A percentile compares a stretch with the other conserved stretches of the same genome.
Evolutionary conservation across 768 basidiomycete genomes (phyloP).

Genomic region (Trametes sanguinea): DNA sequence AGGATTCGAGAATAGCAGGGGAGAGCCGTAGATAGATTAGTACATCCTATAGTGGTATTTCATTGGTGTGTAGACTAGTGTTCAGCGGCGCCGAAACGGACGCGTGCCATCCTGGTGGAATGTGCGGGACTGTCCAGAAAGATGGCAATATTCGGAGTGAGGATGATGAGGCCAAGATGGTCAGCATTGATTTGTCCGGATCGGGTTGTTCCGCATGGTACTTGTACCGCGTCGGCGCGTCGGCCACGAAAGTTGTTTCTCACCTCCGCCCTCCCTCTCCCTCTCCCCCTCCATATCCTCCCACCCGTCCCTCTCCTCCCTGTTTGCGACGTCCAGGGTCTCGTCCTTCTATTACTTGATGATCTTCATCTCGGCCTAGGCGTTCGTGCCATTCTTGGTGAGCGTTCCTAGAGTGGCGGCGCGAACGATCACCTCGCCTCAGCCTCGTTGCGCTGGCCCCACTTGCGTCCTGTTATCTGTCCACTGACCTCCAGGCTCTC

Average conservation of each 20-base stretch:
- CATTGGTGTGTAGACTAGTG: conserved; percentile 10
- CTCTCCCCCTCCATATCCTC: neutral
- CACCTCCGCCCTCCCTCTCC: conserved; percentile 9
- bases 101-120: no score
- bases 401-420: conserved; percentile 17
- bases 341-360: conserved; percentile 12
- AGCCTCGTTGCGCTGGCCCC: conserved; percentile 29
- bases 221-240: conserved; percentile 14
- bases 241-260: conserved; percentile 12
- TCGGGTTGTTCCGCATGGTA: conserved; percentile 14
- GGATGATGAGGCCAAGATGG: neutral
- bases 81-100: conserved; percentile 6
- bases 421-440: conserved; percentile 25
- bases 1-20: conserved; percentile 3
- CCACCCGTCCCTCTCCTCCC: neutral
- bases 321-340: conserved; percentile 4
- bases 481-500: conserved; percentile 17
- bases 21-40: conserved; percentile 19
- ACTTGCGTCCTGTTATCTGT: conserved; percentile 24
- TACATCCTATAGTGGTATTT: conserved; percentile 12
- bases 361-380: conserved; percentile 19
- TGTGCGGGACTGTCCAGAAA: neutral
- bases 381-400: conserved; percentile 12
- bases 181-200: conserved; percentile 13
- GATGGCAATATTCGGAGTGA: neutral